Evolutionary conservation across 495 filamentous ascomycete species (phyloP), one percentile per base, ranked within the genome.

Genomic region (Talaromyces stipitatus): DNA sequence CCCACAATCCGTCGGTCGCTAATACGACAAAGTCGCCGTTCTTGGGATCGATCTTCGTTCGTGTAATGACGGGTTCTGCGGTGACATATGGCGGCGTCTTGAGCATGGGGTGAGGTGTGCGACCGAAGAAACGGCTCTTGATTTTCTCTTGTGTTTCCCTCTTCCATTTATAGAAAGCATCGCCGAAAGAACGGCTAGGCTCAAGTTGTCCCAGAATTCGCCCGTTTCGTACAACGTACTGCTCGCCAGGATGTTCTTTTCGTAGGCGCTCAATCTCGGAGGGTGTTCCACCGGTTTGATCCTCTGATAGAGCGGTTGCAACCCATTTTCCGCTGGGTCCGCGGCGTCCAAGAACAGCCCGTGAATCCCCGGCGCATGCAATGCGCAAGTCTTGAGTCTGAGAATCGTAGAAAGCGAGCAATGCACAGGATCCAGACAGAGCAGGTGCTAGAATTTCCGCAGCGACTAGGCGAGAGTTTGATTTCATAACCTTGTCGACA

Each of bases 81-180:
- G 95, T 99, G 18, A 99, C 95, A 65, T 99, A 99, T 0, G 95
- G 95, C 14, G 95, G 95, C 0, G 92, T 96, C 70, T 89, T 88
- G 51, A 96, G 73, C 8, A 86, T 71, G n/a, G 80, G 72, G 4
- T 82, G 82, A 2, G 86, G 83, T 10, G 82, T 87, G 30, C 89
- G 81, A 32, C 87, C 92, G 63, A 97, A 97, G 74, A 92, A 99
- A 14, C 85, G 83, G 29, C 73, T 75, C 69, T 89, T 90, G 60
- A 99, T 82, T 60, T 85, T 83, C 7, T 90, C 82, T 60, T 92
- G 87, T 7, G 87, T 83, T 55, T 96, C 91, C 32, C 79, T 78
- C 45, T 78, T 87, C 95, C 95, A 99, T 70, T 99, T 99, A 77
- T 97, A 99, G 63, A 84, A 82, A 0, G 95, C 91, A 68, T 99